phyloP scores from a whole-genome alignment of 2,329 filamentous ascomycete species.

The Paracorniculantispora psalliotae region DNA sequence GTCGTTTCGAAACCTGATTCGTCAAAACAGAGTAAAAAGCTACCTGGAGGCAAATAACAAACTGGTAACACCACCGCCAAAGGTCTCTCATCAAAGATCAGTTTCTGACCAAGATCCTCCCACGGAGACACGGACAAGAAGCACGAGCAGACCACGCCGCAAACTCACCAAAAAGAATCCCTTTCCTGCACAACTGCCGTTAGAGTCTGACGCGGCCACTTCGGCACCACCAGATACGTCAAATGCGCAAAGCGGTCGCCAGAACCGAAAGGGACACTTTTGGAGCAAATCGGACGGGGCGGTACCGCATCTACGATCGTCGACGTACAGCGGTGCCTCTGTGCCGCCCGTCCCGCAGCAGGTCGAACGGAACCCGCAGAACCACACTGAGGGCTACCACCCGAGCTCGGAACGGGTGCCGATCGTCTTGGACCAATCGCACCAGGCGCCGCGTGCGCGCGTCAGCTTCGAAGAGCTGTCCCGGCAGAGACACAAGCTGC shows the following conservation, averaged over 20 bases:
- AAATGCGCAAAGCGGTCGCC: not conserved
- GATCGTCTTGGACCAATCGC: not conserved
- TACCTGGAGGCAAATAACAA: constrained; percentile 7
- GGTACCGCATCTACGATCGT: not conserved
- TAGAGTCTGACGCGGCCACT: not conserved
- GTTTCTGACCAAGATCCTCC: not conserved
- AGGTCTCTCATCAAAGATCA: not conserved
- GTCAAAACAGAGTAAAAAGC: constrained; percentile 3
- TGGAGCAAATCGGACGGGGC: not conserved
- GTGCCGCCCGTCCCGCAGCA: not conserved
- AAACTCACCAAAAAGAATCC: not conserved
- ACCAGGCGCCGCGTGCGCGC: not conserved
- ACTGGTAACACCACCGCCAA: not conserved
- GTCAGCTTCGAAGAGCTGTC: not conserved
- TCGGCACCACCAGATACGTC: not conserved
- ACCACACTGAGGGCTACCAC: not conserved
- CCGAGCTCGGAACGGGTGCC: not conserved
- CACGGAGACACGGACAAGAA: not conserved
- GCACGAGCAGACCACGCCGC: not conserved
- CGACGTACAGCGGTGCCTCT: not conserved
- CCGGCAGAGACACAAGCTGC: not conserved
- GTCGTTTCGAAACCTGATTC: constrained; percentile 14
- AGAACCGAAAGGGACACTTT: not conserved
- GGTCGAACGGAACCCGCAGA: not conserved
- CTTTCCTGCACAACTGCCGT: not conserved